Percentiles rank a stretch among this genome's conserved stretches.
phyloP scores from a whole-genome alignment of 176 grass and related monocot genomes.

The Themeda triandra region DNA sequence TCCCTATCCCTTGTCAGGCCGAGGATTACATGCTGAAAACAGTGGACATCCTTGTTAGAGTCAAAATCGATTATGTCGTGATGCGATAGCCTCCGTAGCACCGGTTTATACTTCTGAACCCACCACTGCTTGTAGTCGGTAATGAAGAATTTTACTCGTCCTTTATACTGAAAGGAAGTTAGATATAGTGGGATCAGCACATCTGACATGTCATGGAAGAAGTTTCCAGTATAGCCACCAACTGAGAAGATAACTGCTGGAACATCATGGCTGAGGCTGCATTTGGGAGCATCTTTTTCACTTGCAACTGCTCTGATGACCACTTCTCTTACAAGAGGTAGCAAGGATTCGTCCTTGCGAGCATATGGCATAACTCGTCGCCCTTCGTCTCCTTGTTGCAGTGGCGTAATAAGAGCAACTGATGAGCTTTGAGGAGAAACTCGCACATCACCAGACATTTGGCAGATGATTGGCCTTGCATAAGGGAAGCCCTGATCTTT shows the following conservation, averaged over 20 bases:
- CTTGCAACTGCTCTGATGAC: conserved; percentile 31
- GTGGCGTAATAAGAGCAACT: conserved; percentile 23
- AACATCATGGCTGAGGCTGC: conserved; percentile 42
- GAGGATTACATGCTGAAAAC: conserved; percentile 42
- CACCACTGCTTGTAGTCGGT: conserved; percentile 60
- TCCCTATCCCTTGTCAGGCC: conserved; percentile 60
- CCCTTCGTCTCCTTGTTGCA: not conserved
- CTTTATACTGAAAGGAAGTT: conserved; percentile 50
- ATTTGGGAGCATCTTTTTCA: conserved; percentile 26
- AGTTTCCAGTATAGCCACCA: conserved; percentile 62
- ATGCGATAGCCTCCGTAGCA: conserved; percentile 44
- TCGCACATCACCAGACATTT: conserved; percentile 49
- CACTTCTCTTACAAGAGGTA: conserved; percentile 53
- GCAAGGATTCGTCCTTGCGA: conserved; percentile 42
- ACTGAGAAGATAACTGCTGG: conserved; percentile 65
- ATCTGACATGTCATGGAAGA: conserved; percentile 71
- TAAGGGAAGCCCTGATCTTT: conserved; percentile 68
- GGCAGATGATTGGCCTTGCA: conserved; percentile 54
- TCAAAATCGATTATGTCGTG: conserved; percentile 51
- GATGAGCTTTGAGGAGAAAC: conserved; percentile 44
- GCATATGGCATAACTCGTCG: conserved; percentile 47
- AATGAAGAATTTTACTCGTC: conserved; percentile 48
- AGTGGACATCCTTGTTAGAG: conserved; percentile 49
- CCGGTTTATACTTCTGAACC: conserved; percentile 53
- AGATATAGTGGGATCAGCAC: conserved; percentile 59